phyloP scores from a whole-genome alignment of 495 filamentous ascomycete species.

The Terfezia claveryi region DNA sequence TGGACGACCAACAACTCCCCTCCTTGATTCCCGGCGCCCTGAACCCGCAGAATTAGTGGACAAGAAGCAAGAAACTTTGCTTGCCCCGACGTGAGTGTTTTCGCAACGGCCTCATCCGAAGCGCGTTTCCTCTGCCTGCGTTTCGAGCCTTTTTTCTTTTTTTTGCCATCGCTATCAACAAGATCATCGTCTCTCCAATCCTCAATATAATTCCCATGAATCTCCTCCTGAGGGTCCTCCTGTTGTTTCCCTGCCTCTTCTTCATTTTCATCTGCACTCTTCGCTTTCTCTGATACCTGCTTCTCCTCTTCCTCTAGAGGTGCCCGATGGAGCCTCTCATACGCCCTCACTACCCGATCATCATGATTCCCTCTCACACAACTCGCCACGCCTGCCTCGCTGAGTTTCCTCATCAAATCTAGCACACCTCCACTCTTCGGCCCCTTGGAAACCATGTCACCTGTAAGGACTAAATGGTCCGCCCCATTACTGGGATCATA shows the following conservation, averaged over 20 bases:
- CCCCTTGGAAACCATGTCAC: conserved; percentile 75
- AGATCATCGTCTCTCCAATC: background rate
- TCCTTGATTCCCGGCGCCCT: conserved; percentile 32
- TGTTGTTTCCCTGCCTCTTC: background rate
- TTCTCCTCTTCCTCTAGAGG: conserved; percentile 1
- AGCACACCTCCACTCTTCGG: conserved; percentile 65
- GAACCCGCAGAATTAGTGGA: conserved; percentile 50
- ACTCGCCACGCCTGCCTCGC: conserved; percentile 28
- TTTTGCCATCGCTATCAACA: background rate
- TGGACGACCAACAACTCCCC: conserved; percentile 40
- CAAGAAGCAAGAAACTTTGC: conserved; percentile 44
- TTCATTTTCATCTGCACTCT: background rate
- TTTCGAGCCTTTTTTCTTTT: conserved; percentile 1
- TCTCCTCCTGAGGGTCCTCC: background rate
- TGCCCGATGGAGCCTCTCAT: conserved; percentile 9
- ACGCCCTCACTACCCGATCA: conserved; percentile 43
- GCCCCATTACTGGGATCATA: conserved; percentile 29
- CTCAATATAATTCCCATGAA: background rate
- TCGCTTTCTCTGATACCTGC: background rate
- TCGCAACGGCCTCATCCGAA: conserved; percentile 28
- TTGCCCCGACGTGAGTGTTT: conserved; percentile 34
- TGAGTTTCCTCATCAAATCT: conserved; percentile 41
- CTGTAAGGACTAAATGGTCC: conserved; percentile 65
- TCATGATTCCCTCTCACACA: conserved; percentile 89
- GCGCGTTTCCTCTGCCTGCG: background rate